Evolutionary conservation across 805 yeast genomes (phyloP).

Genomic region (Candida oleophila): DNA sequence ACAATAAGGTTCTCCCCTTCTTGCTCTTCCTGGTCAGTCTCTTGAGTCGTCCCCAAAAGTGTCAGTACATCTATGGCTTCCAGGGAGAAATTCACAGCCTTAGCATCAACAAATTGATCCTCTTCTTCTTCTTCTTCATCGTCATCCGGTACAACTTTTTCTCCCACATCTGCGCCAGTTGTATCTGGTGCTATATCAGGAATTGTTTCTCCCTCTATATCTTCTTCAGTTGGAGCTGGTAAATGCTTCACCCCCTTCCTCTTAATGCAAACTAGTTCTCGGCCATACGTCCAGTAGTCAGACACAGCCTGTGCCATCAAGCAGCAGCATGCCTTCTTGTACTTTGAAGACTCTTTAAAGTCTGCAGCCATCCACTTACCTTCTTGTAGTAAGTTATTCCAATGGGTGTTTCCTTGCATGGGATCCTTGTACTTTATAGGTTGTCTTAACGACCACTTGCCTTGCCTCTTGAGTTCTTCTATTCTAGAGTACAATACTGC

Average conservation of each 20-base stretch:
- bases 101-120: neutral
- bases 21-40: too few species aligned
- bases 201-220: slow-evolving; percentile 1
- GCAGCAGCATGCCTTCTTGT: slow-evolving; percentile 68
- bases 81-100: neutral
- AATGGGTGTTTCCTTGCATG: slow-evolving; percentile 43
- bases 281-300: slow-evolving; percentile 80
- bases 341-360: slow-evolving; percentile 66
- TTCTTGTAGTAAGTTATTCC: slow-evolving; percentile 76
- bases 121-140: slow-evolving; percentile 1
- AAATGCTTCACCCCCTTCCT: slow-evolving; percentile 41
- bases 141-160: neutral
- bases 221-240: slow-evolving; percentile 6
- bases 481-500: slow-evolving; percentile 87
- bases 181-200: slow-evolving; percentile 1
- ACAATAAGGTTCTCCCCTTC: neutral
- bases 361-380: slow-evolving; percentile 83
- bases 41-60: slow-evolving; percentile 2
- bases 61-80: slow-evolving; percentile 24
- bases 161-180: neutral
- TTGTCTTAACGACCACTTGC: slow-evolving; percentile 90
- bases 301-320: slow-evolving; percentile 67
- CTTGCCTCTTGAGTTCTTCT: slow-evolving; percentile 84
- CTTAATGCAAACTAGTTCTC: slow-evolving; percentile 53
- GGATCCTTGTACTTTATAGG: slow-evolving; percentile 76